phyloP scores from a whole-genome alignment of 331 rosid species.

The Phaseolus coccineus region DNA sequence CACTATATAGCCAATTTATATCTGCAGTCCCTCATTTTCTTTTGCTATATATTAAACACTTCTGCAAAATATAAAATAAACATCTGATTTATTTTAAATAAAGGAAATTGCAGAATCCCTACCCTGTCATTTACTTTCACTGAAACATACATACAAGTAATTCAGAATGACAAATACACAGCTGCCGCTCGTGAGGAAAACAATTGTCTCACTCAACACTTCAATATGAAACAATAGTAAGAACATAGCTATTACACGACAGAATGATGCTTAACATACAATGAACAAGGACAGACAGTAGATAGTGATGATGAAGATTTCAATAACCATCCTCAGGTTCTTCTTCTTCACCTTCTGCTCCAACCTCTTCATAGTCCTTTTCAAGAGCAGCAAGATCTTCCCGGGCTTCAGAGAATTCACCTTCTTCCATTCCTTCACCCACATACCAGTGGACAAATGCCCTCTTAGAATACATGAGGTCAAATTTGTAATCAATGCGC shows the following conservation, averaged over 20 bases:
- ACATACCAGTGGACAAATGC: slow-evolving; percentile 93
- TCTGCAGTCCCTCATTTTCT: not conserved
- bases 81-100: not conserved
- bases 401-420: slow-evolving; percentile 83
- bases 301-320: slow-evolving; percentile 29
- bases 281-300: slow-evolving; percentile 26
- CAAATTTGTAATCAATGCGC: slow-evolving; percentile 78
- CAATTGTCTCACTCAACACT: slow-evolving; percentile 12
- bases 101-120: slow-evolving; percentile 8
- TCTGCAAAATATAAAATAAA: not conserved
- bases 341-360: slow-evolving; percentile 63
- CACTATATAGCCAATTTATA: not conserved
- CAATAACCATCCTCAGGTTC: slow-evolving; percentile 50
- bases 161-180: slow-evolving; percentile 18
- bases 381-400: slow-evolving; percentile 84
- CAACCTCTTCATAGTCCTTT: slow-evolving; percentile 82
- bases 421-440: slow-evolving; percentile 95
- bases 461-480: slow-evolving; percentile 78
- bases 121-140: not conserved
- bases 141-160: not conserved
- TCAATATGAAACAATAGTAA: slow-evolving; percentile 31
- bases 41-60: not conserved
- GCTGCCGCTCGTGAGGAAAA: slow-evolving; percentile 1
- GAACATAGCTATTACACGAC: slow-evolving; percentile 34
- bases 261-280: slow-evolving; percentile 26